phyloP scores from a whole-genome alignment of 495 filamentous ascomycete genomes.

The Aspergillus nidulans region DNA sequence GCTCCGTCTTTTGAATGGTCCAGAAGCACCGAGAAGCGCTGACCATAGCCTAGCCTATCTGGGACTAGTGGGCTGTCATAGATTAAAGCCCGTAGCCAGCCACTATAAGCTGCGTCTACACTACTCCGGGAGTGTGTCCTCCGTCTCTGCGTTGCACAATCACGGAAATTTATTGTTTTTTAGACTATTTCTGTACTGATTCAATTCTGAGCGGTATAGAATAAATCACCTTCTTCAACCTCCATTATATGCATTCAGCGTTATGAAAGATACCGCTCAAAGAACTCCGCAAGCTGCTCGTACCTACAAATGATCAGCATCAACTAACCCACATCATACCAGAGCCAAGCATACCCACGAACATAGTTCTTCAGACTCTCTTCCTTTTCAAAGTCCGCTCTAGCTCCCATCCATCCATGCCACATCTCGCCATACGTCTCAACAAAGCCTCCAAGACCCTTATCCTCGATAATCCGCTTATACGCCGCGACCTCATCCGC shows the following conservation, averaged over 20 bases:
- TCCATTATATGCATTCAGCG: too few species aligned
- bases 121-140: too few species aligned
- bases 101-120: not conserved
- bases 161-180: too few species aligned
- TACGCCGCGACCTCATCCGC: constrained; percentile 38
- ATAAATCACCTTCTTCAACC: not conserved
- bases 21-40: constrained; percentile 1
- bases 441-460: constrained; percentile 36
- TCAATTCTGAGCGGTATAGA: too few species aligned
- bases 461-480: constrained; percentile 30
- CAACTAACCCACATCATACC: not conserved
- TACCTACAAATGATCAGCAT: constrained; percentile 22
- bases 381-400: constrained; percentile 49
- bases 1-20: not conserved
- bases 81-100: not conserved
- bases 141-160: too few species aligned
- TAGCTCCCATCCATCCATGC: constrained; percentile 63
- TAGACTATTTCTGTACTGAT: too few species aligned
- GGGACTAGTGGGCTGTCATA: not conserved
- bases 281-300: constrained; percentile 41
- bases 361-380: constrained; percentile 47
- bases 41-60: not conserved
- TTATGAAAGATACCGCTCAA: constrained; percentile 32
- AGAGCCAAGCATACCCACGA: constrained; percentile 35
- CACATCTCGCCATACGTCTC: constrained; percentile 50